Evolutionary conservation across 768 basidiomycete genomes (phyloP), one percentile per base, ranked within the genome.

Genomic region (Asterophora lycoperdoides): DNA sequence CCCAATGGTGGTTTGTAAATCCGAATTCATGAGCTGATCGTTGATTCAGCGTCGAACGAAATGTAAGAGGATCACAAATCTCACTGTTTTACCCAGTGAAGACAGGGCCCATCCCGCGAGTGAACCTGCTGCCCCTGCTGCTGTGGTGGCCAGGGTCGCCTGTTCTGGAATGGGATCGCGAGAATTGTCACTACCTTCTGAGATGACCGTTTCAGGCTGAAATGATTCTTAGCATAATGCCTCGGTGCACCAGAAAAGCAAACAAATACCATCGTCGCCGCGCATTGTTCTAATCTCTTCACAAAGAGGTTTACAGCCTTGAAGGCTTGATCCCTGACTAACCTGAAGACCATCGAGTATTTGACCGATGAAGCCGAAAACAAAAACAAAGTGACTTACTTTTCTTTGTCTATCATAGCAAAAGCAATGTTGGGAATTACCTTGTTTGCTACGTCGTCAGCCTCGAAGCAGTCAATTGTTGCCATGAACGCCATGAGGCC

Each of bases 81-180:
- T 26, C 45, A 88, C 89, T 74, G 87, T 89, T 69, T 83, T 93
- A 20, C 88, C 84, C 0, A 97, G 60, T 0, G 89, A 93, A 4
- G 92, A 88, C 36, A 97, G 91, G 1, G 95, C 95, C 95, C 95
- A 98, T 5, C 93, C 92, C 11, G 95, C 94, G 3, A 99, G 70
- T 14, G 85, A 88, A 7, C 89, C 86, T 14, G 94, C 95, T 2
- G 93, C 94, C 0, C 93, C 93, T 0, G 93, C 84, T 0, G 95
- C 93, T 4, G 84, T 84, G 56, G 84, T 92, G 13, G 90, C 90
- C 2, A 96, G 68, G 9, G 75, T 80, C 57, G 72, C 62, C 68
- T 72, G 70, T 50, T 66, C 60, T 44, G 70, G 64, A 1, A 66
- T 51, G 48, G 67, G 56, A 5, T 57, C 43, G 39, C 54, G 60